Percentiles rank a stretch among this genome's conserved stretches.
These are phyloP conservation scores for Sicyos edulis DNA, from an alignment of 306 rosid species.

Conservation along the genomic window DNA sequence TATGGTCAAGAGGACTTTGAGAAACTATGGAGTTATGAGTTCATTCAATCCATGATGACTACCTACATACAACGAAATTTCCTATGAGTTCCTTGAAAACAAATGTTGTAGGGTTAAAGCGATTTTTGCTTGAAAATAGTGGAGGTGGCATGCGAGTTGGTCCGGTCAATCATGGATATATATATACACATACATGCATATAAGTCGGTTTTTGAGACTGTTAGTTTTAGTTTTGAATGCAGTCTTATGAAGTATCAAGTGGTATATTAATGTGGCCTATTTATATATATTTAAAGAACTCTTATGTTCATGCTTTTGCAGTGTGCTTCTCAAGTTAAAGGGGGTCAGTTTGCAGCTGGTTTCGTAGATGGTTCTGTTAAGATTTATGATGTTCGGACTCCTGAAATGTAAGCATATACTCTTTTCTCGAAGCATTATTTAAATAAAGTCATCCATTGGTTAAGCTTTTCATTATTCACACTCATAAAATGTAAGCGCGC, in stretches of 20 bases:
- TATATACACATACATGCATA: too few relatives aligned
- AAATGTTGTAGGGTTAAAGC: too few relatives aligned
- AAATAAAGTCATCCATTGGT: not conserved
- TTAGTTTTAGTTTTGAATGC: conserved; percentile 3
- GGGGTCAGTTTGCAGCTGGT: conserved; percentile 95
- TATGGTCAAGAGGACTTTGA: too few relatives aligned
- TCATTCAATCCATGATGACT: too few relatives aligned
- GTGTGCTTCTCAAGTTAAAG: conserved; percentile 97
- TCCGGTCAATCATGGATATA: too few relatives aligned
- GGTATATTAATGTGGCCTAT: not conserved
- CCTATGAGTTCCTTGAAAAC: too few relatives aligned
- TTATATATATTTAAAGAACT: not conserved
- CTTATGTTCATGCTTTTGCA: conserved; percentile 26
- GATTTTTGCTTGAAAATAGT: too few relatives aligned
- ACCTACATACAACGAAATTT: too few relatives aligned
- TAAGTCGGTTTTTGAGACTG: not conserved
- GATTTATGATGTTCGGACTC: conserved; percentile 78
- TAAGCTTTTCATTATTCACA: not conserved
- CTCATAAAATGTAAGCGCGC: not conserved
- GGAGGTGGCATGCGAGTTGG: too few relatives aligned
- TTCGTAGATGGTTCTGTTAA: conserved; percentile 82
- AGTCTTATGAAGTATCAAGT: not conserved
- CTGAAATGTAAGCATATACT: conserved; percentile 61
- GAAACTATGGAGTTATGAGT: too few relatives aligned
- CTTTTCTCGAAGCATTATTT: not conserved